Evolutionary conservation across 164 flowering plant species (phyloP).

Genomic region (Aristolochia californica): DNA sequence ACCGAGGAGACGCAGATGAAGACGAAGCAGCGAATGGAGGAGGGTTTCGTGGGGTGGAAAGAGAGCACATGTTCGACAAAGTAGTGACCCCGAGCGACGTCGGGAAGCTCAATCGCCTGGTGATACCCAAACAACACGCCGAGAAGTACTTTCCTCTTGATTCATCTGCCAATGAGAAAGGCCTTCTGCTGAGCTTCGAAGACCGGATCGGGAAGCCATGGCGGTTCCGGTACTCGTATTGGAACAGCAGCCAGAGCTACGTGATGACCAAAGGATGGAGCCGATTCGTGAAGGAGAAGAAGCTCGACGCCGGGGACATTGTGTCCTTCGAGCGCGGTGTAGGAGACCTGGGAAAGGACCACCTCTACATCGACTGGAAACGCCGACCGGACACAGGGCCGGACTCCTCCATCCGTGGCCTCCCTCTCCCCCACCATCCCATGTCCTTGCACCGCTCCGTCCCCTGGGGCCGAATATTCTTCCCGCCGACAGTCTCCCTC

Average conservation of each 20-base stretch:
- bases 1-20: too few relatives aligned
- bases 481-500: conserved; percentile 7
- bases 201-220: conserved; percentile 75
- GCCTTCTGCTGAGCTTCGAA: conserved; percentile 70
- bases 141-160: conserved; percentile 90
- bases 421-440: too few relatives aligned
- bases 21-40: too few relatives aligned
- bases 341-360: conserved; percentile 40
- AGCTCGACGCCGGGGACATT: conserved; percentile 81
- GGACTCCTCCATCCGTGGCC: conserved; percentile 12
- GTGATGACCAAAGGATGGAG: conserved; percentile 99
- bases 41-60: conserved; percentile 15
- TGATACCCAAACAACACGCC: conserved; percentile 94
- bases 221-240: conserved; percentile 89
- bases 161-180: conserved; percentile 60
- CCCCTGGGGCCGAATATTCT: conserved; percentile 28
- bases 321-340: conserved; percentile 78
- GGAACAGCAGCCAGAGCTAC: conserved; percentile 99
- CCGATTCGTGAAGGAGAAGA: conserved; percentile 91
- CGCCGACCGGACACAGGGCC: conserved; percentile 40
- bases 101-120: conserved; percentile 83
- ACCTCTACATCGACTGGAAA: conserved; percentile 75
- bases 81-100: conserved; percentile 96
- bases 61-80: conserved; percentile 93
- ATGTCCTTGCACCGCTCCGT: conserved; percentile 18